These are phyloP conservation scores for Xanthoparmelia taractica DNA, from an alignment of 495 filamentous ascomycete species.

Conservation along the genomic window DNA sequence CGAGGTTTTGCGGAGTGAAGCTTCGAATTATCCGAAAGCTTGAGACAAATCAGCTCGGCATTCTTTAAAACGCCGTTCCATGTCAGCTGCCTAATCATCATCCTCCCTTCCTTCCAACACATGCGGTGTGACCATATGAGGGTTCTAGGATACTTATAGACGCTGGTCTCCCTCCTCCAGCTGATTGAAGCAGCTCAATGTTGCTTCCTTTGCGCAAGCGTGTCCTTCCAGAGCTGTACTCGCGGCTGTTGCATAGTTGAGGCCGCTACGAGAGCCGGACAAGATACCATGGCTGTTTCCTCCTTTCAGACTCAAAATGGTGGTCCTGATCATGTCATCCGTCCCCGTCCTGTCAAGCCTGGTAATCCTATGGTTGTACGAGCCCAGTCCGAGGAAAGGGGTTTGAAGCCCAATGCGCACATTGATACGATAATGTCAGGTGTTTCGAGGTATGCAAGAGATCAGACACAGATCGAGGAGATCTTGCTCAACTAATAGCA, in stretches of 20 bases:
- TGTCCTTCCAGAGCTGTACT: conserved; percentile 1
- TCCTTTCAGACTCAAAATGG: conserved; percentile 19
- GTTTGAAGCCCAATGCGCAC: conserved; percentile 19
- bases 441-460: conserved; percentile 22
- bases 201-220: neutral
- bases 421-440: conserved; percentile 19
- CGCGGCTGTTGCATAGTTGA: neutral
- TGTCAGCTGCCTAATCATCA: conserved; percentile 9
- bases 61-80: neutral
- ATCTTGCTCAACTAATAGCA: conserved; percentile 32
- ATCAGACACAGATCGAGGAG: neutral
- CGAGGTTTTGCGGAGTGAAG: neutral
- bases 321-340: conserved; percentile 31
- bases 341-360: conserved; percentile 36
- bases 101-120: neutral
- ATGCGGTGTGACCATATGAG: neutral
- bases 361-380: conserved; percentile 33
- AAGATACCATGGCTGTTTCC: conserved; percentile 10
- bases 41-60: conserved; percentile 11
- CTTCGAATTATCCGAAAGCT: conserved; percentile 5
- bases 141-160: neutral
- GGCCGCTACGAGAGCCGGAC: neutral
- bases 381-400: conserved; percentile 28
- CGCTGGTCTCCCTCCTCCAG: neutral
- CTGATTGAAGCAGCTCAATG: conserved; percentile 1